A percentile compares a stretch with the other conserved stretches of the same genome.
These are phyloP conservation scores for Aspergillus pseudoviridinutans DNA, from an alignment of 2,329 filamentous ascomycete species.

Conservation along the genomic window DNA sequence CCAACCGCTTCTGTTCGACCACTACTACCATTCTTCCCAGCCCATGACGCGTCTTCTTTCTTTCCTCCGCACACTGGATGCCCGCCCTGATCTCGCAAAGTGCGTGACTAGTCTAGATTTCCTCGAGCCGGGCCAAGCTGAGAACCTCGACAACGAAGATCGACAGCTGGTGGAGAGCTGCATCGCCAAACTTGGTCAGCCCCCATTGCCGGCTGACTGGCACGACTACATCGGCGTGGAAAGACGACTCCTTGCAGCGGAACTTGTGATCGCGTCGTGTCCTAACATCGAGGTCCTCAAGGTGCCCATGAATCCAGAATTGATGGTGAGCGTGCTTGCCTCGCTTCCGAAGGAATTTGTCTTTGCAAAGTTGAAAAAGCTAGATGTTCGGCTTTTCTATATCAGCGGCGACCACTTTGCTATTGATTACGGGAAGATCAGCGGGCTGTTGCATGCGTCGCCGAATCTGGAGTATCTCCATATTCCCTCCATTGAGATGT, in stretches of 20 bases:
- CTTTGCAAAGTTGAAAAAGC: neutral
- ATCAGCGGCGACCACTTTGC: slow-evolving; percentile 3
- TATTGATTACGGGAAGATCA: slow-evolving; percentile 1
- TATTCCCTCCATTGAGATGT: neutral
- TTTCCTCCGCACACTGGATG: neutral
- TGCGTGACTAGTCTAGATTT: neutral
- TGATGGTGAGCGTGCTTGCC: neutral
- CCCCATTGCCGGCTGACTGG: neutral
- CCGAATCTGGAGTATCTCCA: neutral
- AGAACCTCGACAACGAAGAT: neutral
- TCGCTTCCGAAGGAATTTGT: neutral
- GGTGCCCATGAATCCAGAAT: neutral
- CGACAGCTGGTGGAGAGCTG: neutral
- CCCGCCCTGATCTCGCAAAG: slow-evolving; percentile 1
- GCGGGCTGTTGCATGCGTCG: neutral
- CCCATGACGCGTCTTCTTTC: neutral
- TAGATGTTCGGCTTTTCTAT: slow-evolving; percentile 1
- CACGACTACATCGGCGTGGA: neutral
- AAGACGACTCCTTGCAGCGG: neutral
- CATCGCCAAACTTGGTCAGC: neutral
- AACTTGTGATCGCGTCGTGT: neutral
- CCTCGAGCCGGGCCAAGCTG: neutral
- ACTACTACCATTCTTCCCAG: neutral
- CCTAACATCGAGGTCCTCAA: neutral
- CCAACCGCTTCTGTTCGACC: slow-evolving; percentile 1